A percentile compares a stretch with the other conserved stretches of the same genome.
These are phyloP conservation scores for Pythium aphanidermatum DNA, from an alignment of 352 stramenopile genomes.

Conservation along the genomic window DNA sequence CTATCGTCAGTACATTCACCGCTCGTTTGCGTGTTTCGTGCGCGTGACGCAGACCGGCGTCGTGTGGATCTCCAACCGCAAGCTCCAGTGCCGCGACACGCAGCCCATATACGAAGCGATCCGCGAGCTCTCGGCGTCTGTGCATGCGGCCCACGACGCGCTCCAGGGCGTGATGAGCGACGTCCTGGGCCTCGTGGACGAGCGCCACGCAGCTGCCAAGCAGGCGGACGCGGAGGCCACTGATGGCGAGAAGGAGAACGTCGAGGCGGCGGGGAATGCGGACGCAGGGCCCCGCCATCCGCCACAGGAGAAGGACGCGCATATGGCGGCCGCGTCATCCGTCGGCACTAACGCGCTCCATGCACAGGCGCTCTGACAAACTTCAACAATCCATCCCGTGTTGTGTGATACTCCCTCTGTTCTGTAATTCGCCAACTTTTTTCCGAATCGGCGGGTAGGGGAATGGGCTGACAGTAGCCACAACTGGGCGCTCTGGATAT, in stretches of 20 bases:
- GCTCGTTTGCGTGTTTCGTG: constrained; percentile 55
- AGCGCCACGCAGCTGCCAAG: background rate
- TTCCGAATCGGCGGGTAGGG: background rate
- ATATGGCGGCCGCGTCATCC: too few species aligned
- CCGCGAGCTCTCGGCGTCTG: constrained; percentile 37
- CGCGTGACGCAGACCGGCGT: constrained; percentile 70
- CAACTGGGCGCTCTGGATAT: too few species aligned
- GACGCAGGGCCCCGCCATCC: background rate
- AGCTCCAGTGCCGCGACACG: constrained; percentile 57
- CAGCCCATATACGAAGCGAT: constrained; percentile 67
- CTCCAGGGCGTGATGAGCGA: constrained; percentile 28
- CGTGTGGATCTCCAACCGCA: constrained; percentile 81
- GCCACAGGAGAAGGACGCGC: background rate
- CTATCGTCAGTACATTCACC: constrained; percentile 67
- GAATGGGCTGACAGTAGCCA: background rate
- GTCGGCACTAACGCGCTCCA: background rate
- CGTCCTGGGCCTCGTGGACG: constrained; percentile 7
- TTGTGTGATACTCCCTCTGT: constrained; percentile 1
- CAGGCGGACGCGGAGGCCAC: background rate
- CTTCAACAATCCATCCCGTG: constrained; percentile 5
- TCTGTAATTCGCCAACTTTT: background rate
- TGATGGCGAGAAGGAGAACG: constrained; percentile 13
- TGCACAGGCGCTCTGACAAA: background rate
- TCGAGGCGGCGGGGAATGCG: constrained; percentile 8
- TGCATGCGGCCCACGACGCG: constrained; percentile 34